Conservation (phyloP, 805 yeast species). For the Blastobotrys attinorum region DNA sequence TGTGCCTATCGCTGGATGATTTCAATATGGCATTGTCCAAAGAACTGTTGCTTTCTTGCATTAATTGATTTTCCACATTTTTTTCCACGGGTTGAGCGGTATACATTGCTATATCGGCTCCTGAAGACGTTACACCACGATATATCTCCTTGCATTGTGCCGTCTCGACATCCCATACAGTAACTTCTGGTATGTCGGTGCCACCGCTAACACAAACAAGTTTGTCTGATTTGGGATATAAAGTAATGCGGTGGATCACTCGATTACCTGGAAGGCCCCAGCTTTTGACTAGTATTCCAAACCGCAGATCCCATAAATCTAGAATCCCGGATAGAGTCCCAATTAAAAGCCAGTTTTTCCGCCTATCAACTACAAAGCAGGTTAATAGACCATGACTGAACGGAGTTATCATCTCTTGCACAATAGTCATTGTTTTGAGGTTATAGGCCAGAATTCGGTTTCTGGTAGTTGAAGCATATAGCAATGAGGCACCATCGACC, state of each 20-base stretch:
- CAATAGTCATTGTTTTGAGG: constrained; percentile 44
- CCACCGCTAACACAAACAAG: constrained; percentile 63
- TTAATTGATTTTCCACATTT: not conserved
- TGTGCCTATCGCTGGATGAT: not conserved
- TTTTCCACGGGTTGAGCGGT: not conserved
- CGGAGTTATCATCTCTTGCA: constrained; percentile 41
- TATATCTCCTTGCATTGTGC: constrained; percentile 47
- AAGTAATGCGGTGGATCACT: constrained; percentile 42
- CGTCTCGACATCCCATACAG: constrained; percentile 69
- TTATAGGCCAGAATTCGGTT: constrained; percentile 50
- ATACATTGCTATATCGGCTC: constrained; percentile 3
- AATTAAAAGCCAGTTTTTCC: constrained; percentile 53
- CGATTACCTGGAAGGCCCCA: constrained; percentile 49
- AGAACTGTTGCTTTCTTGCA: not conserved
- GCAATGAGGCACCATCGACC: constrained; percentile 33
- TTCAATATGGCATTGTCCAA: not conserved
- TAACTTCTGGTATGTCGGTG: constrained; percentile 46
- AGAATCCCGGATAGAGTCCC: constrained; percentile 74
- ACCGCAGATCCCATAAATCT: constrained; percentile 76
- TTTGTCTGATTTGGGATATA: constrained; percentile 38
- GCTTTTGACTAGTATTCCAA: constrained; percentile 48
- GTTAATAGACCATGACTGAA: constrained; percentile 59
- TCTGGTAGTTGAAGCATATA: constrained; percentile 46
- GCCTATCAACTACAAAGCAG: constrained; percentile 47
- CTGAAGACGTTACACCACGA: constrained; percentile 14